Percentiles rank a stretch among this genome's conserved stretches.
These are phyloP conservation scores for Trametes elegans DNA, from an alignment of 768 basidiomycete species.

Conservation along the genomic window DNA sequence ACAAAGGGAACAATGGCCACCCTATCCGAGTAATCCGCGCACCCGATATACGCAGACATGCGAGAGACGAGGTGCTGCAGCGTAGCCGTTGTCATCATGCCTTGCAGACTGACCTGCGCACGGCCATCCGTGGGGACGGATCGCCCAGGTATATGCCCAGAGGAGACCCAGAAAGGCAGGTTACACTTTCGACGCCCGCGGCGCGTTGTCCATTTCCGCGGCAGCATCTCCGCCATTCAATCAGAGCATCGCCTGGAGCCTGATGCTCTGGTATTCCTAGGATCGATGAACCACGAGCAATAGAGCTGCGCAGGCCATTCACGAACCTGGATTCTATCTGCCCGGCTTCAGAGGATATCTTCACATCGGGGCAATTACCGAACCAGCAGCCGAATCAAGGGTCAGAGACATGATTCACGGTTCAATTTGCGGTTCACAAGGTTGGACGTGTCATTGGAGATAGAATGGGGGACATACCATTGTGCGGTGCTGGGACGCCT, in stretches of 20 bases:
- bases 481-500: too few species aligned
- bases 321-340: not conserved
- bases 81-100: not conserved
- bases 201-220: not conserved
- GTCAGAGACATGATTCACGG: too few species aligned
- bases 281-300: not conserved
- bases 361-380: too few species aligned
- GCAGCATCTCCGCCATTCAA: not conserved
- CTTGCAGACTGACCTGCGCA: not conserved
- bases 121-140: not conserved
- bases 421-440: too few species aligned
- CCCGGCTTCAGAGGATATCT: too few species aligned
- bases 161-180: constrained; percentile 11
- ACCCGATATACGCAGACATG: too few species aligned
- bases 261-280: not conserved
- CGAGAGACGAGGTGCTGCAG: not conserved
- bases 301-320: not conserved
- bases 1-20: not conserved
- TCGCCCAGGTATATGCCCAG: not conserved
- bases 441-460: too few species aligned
- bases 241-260: not conserved
- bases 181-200: constrained; percentile 1
- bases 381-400: too few species aligned
- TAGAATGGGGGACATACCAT: too few species aligned
- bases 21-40: not conserved